Percentiles rank a stretch among this genome's conserved stretches.
Evolutionary conservation across 495 filamentous ascomycete genomes (phyloP).

Genomic region (Durotheca rogersii): DNA sequence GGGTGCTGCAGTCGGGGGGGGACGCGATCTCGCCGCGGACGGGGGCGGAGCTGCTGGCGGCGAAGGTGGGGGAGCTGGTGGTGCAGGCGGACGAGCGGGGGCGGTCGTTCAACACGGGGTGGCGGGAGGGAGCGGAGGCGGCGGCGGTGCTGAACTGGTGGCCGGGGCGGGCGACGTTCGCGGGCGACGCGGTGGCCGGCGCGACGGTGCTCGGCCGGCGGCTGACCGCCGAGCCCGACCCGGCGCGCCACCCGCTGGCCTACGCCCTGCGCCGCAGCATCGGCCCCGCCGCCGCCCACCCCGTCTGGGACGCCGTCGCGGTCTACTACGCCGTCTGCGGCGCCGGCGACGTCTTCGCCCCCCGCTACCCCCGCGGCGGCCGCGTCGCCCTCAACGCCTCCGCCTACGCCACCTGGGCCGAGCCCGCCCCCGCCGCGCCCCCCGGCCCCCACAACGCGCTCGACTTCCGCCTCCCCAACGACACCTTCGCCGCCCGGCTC

Average conservation of each 20-base stretch:
- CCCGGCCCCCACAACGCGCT: conserved; percentile 31
- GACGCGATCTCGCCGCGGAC: conserved; percentile 35
- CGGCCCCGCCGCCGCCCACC: conserved; percentile 70
- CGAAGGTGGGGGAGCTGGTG: conserved; percentile 41
- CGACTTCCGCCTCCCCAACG: conserved; percentile 26
- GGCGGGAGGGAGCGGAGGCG: conserved; percentile 24
- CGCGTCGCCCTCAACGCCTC: conserved; percentile 24
- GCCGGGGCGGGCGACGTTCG: conserved; percentile 33
- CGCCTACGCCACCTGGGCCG: conserved; percentile 22
- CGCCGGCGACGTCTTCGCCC: conserved; percentile 33
- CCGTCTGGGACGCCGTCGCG: conserved; percentile 63
- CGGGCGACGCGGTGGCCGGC: conserved; percentile 31
- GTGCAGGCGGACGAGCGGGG: conserved; percentile 34
- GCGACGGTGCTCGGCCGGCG: conserved; percentile 28
- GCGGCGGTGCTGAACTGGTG: conserved; percentile 32
- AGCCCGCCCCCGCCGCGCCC: conserved; percentile 1
- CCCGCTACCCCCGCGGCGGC: conserved; percentile 30
- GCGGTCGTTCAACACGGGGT: conserved; percentile 27
- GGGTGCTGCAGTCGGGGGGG: conserved; percentile 29
- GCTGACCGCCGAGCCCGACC: conserved; percentile 28
- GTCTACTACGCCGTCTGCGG: conserved; percentile 38
- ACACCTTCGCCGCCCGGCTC: conserved; percentile 28
- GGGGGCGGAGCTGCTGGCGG: conserved; percentile 46
- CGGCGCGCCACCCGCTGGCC: conserved; percentile 30
- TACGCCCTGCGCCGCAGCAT: conserved; percentile 45